phyloP scores from a whole-genome alignment of 1,284 basidiomycete genomes.

The Pseudozyma sp. region DNA sequence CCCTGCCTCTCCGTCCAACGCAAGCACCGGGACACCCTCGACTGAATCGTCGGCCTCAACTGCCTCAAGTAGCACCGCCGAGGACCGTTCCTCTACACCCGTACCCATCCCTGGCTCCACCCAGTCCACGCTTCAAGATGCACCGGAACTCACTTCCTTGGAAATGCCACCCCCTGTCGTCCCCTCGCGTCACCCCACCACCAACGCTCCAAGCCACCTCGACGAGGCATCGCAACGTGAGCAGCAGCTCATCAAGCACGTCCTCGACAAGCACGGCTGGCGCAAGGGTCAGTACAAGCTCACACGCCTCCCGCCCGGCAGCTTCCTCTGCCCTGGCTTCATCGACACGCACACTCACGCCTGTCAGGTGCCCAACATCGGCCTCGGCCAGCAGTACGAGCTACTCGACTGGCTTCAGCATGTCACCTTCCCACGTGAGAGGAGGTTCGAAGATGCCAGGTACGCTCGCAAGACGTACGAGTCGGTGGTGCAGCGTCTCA shows the following conservation, averaged over 20 bases:
- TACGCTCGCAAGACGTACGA: constrained; percentile 81
- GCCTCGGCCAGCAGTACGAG: constrained; percentile 71
- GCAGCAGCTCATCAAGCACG: constrained; percentile 37
- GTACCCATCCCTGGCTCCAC: constrained; percentile 40
- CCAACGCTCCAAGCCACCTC: constrained; percentile 7
- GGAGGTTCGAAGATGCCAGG: constrained; percentile 78
- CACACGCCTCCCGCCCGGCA: constrained; percentile 74
- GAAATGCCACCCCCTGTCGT: constrained; percentile 49
- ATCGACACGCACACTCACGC: constrained; percentile 83
- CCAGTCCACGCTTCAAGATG: constrained; percentile 24
- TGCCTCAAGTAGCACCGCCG: constrained; percentile 24
- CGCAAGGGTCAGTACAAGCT: constrained; percentile 69
- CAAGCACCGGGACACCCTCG: constrained; percentile 10
- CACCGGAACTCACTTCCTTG: constrained; percentile 37
- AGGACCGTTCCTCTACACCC: constrained; percentile 53
- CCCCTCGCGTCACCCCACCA: constrained; percentile 19
- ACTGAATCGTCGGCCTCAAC: constrained; percentile 25
- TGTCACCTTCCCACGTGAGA: constrained; percentile 89
- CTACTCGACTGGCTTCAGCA: constrained; percentile 91
- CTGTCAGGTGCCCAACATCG: constrained; percentile 77
- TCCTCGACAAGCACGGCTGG: constrained; percentile 53
- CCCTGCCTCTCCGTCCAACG: constrained; percentile 1
- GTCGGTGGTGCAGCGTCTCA: constrained; percentile 79
- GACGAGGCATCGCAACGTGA: constrained; percentile 36
- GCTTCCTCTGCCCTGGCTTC: constrained; percentile 88